These are phyloP conservation scores for Prunus campanulata DNA, from an alignment of 306 rosid species.

Conservation along the genomic window DNA sequence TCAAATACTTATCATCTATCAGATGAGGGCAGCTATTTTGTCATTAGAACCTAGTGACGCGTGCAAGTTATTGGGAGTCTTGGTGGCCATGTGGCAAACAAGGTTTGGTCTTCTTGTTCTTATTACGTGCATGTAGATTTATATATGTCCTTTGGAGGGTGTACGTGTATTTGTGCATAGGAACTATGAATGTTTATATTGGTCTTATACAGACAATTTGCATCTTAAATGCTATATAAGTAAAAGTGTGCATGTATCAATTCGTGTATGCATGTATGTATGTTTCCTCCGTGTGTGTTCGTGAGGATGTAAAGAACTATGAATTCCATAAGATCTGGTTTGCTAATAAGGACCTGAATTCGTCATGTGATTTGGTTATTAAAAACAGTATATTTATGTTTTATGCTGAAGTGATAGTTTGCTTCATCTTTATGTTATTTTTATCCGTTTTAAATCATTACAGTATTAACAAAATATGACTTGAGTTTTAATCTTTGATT, in stretches of 20 bases:
- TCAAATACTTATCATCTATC: slow-evolving; percentile 11
- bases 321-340: background rate
- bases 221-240: background rate
- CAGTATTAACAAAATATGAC: background rate
- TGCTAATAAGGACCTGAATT: background rate
- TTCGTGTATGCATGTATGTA: background rate
- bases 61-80: slow-evolving; percentile 53
- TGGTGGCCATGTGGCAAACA: slow-evolving; percentile 67
- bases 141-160: background rate
- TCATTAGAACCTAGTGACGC: slow-evolving; percentile 59
- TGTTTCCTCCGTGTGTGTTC: background rate
- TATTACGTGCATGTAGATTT: background rate
- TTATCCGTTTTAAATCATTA: background rate
- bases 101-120: slow-evolving; percentile 50
- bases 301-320: background rate
- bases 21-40: slow-evolving; percentile 61
- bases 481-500: background rate
- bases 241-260: background rate
- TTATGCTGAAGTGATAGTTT: background rate
- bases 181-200: background rate
- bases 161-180: background rate
- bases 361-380: background rate
- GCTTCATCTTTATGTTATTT: background rate
- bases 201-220: background rate
- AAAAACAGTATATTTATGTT: background rate